These are phyloP conservation scores for Ophiocordyceps robertsii DNA, from an alignment of 2,329 filamentous ascomycete species.

Conservation along the genomic window DNA sequence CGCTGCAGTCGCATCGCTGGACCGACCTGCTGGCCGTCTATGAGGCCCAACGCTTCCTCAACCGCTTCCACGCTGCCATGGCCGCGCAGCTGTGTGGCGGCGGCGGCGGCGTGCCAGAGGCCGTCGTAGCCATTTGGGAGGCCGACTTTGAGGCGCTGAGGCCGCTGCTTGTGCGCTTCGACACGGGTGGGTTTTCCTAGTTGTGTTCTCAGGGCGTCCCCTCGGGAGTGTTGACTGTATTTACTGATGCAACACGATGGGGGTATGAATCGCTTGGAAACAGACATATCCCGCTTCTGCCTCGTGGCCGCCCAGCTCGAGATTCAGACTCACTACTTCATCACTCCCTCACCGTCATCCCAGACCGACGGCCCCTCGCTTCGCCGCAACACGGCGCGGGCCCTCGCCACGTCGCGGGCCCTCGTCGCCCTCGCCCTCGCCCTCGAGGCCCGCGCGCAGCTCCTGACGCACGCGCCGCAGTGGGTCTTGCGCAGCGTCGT, in stretches of 20 bases:
- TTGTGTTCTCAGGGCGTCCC: not conserved
- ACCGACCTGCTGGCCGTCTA: conserved; percentile 28
- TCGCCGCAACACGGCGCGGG: conserved; percentile 29
- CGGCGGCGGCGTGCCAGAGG: conserved; percentile 29
- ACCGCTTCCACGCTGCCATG: conserved; percentile 34
- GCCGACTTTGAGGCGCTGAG: conserved; percentile 37
- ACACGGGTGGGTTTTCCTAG: conserved; percentile 26
- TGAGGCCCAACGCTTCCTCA: conserved; percentile 36
- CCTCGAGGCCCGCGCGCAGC: conserved; percentile 24
- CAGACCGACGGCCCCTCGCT: conserved; percentile 12
- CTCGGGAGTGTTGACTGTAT: not conserved
- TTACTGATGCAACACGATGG: too few species aligned
- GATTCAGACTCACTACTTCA: conserved; percentile 39
- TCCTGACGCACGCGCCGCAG: conserved; percentile 34
- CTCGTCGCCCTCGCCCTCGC: conserved; percentile 28
- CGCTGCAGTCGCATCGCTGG: conserved; percentile 25
- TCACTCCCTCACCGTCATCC: conserved; percentile 21
- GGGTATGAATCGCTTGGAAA: not conserved
- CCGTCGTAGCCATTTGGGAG: conserved; percentile 33
- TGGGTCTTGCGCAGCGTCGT: conserved; percentile 34
- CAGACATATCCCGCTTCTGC: conserved; percentile 35
- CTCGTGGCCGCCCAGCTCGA: conserved; percentile 36
- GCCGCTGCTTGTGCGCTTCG: conserved; percentile 28
- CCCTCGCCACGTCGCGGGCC: conserved; percentile 33
- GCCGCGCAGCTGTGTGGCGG: conserved; percentile 29